Evolutionary conservation across 306 rosid species (phyloP), one percentile per base, ranked within the genome.

Genomic region (Cicer cuneatum): DNA sequence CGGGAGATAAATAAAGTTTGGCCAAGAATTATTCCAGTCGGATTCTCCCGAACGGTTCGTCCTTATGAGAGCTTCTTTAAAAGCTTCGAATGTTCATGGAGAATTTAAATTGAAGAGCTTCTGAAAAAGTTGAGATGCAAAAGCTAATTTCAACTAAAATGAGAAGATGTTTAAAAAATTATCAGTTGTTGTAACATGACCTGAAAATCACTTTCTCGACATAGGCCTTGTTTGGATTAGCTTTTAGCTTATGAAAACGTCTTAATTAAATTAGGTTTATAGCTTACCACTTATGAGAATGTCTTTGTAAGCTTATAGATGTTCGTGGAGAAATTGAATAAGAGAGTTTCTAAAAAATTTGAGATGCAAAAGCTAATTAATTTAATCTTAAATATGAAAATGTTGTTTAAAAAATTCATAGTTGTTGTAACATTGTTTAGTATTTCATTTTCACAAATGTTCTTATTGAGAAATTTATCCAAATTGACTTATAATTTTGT

Each of bases 151-250:
- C 19, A 49, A 49, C 19, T n/a, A 1, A 12, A 2, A 46, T 5
- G 8, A 0, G 45, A 41, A 41, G 45, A 1, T 5, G 7, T 41
- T 2, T 41, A 10, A 43, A 43, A 43, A 43, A 8, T 12, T 12
- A 1, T 2, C 10, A 7, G 48, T 43, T 1, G 2, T 43, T 12
- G 48, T 43, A 10, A 43, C 10, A 43, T 8, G 48, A 66, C 48
- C 14, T 49, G 41, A 71, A 24, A 38, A 45, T 70, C 58, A 12
- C 49, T 46, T 38, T 48, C 71, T 10, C 16, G 62, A 72, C 13
- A 59, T 59, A 24, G 41, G 6, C 18, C 42, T 0, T 37, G 45
- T n/a, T 35, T 60, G 6, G 66, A 37, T 33, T 60, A 13, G 43
- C 66, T 35, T 60, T 35, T 35, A 35, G 11, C 45, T 7, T 60